Base-by-base conservation (phyloP, 257 asterid genomes). In the Anisodus tanguticus region DNA sequence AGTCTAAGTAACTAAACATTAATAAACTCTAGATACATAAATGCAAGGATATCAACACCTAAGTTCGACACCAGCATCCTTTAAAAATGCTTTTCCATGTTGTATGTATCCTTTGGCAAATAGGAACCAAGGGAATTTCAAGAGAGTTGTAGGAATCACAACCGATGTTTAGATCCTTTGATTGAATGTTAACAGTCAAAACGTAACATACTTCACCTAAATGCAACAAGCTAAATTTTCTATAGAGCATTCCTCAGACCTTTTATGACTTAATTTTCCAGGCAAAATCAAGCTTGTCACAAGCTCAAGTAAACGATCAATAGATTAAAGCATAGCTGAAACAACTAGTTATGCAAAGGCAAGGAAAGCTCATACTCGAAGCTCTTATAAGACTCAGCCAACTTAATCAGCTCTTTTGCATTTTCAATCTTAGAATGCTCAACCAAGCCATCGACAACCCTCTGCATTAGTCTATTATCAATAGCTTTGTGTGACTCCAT, bases 351-450 rank as follows among this genome's bases (percentile, higher is more conserved):
- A 70, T 70, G 79, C 55, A 16, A 17, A 70, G 79, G 37, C 79
- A 70, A 70, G 37, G 79, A 70, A 70, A 70, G 79, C 57, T 70
- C 57, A 3, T 70, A 17, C 35, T 7, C 9, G 26, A 43, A 43
- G 57, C 57, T 8, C 57, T n/a, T 9, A 41, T 3, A 70, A 70
- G 37, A 70, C 57, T 70, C 9, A 0, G 79, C 79, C 17, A 70
- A 70, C 79, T 17, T 43, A 70, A 43, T 57, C 57, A 70, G 37
- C 31, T 70, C 57, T 70, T 26, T 70, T 22, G 79, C 57, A 70
- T 43, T 70, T 70, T n/a, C 79, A 70, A 70, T 43, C 79, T 70
- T 70, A 70, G 79, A 70, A 70, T 70, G 79, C 79, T 70, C 57
- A 70, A 70, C 37, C 57, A 70, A 70, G 26, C 57, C 53, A 70